These are phyloP conservation scores for Oryza coarctata DNA, from an alignment of 176 grass and related monocot species.

Conservation along the genomic window DNA sequence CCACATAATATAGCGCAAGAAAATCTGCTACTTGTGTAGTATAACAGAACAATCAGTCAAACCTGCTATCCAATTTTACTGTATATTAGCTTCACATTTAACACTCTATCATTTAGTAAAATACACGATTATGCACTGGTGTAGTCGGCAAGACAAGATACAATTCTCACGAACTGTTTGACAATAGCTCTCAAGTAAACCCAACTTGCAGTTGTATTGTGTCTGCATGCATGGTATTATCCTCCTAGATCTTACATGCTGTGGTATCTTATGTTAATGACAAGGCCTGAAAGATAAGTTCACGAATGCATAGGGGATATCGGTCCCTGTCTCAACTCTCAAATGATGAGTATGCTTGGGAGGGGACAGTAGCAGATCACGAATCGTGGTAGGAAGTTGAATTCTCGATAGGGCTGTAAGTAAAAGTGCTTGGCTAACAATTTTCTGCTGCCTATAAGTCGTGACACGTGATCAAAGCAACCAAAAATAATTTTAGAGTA, in stretches of 20 bases:
- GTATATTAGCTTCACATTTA: no score
- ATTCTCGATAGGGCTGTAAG: no score
- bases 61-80: no score
- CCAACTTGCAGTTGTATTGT: neutral
- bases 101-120: no score
- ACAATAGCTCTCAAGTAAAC: neutral
- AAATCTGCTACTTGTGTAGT: no score
- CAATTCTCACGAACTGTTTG: neutral
- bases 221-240: neutral
- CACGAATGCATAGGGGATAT: conserved; percentile 9
- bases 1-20: no score
- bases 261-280: neutral
- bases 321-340: neutral
- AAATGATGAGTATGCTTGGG: neutral
- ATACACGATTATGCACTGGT: neutral
- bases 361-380: neutral
- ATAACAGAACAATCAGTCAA: no score
- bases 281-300: conserved; percentile 7
- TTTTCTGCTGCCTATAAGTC: no score
- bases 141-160: neutral
- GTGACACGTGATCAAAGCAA: no score
- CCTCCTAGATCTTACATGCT: neutral
- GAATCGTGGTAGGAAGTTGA: no score
- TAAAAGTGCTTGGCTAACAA: no score
- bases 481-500: no score